Evolutionary conservation across 164 flowering plant species (phyloP), one percentile per base, ranked within the genome.

Genomic region (Vitis riparia): DNA sequence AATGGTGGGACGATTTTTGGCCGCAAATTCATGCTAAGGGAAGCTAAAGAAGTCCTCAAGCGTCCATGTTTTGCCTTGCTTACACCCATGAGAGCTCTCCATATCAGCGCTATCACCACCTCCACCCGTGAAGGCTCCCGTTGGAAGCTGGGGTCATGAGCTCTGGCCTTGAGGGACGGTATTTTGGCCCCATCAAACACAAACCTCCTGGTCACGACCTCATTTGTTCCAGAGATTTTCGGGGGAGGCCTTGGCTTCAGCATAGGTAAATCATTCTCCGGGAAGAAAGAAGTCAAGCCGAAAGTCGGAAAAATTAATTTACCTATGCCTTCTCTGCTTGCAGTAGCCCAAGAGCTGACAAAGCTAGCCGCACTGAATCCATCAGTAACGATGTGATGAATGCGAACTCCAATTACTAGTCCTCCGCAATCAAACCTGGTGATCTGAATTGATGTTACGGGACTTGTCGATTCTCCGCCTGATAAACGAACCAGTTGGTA

Each of bases 371-470:
- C 15, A 8, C 71, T 53, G 37, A 8, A 17, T 10, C 15, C 47
- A 67, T 73, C 71, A 5, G 12, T 27, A 0, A 73, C 9, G 29
- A 27, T 62, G 30, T 73, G 76, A 1, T 32, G 17, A 30, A 62
- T 17, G 11, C 65, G 51, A 1, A 62, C 1, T 8, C 71, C 71
- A 15, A 68, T 13, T 2, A 66, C 67, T 0, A 67, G 8, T 62
- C 76, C 76, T 23, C 76, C 76, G 12, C 76, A 73, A 14, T 67
- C 62, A 49, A 73, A 73, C 2, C 9, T 23, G 50, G 27, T 73
- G 15, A 73, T 15, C 48, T 73, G 71, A 23, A 73, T 32, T 2
- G 57, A 48, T n/a, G 48, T 13, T 6, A 73, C 11, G 11, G 67
- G 71, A 55, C 10, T 12, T 2, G 11, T 15, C n/a, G 66, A 69